phyloP scores from a whole-genome alignment of 1,139 yeast species.

The Petasospora fabianii region DNA sequence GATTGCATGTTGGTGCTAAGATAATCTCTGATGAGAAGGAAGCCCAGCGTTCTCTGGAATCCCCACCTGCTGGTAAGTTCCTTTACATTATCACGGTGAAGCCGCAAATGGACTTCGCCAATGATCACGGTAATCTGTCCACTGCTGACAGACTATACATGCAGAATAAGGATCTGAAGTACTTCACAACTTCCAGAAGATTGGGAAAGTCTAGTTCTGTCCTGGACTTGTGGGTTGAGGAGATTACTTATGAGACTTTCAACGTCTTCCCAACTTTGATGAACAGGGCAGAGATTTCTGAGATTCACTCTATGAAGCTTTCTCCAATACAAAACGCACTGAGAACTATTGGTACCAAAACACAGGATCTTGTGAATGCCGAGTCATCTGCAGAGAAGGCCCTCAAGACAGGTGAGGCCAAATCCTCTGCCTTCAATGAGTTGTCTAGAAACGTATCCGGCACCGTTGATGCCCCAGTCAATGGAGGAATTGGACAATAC shows the following conservation, averaged over 20 bases:
- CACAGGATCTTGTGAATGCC: constrained; percentile 65
- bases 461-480: constrained; percentile 88
- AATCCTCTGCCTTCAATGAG: constrained; percentile 53
- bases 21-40: constrained; percentile 66
- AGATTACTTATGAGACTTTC: constrained; percentile 70
- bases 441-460: constrained; percentile 79
- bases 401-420: constrained; percentile 51
- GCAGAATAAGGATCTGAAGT: constrained; percentile 65
- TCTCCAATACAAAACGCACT: constrained; percentile 89
- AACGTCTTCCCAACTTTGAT: constrained; percentile 85
- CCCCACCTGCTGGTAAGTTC: constrained; percentile 65
- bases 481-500: constrained; percentile 88
- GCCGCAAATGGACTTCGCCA: constrained; percentile 56
- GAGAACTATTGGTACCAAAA: constrained; percentile 61
- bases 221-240: constrained; percentile 84
- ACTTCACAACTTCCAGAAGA: constrained; percentile 66
- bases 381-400: constrained; percentile 60
- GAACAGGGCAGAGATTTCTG: constrained; percentile 74
- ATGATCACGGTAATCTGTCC: constrained; percentile 33
- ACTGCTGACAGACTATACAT: constrained; percentile 66
- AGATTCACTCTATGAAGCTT: constrained; percentile 49
- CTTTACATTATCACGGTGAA: constrained; percentile 71
- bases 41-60: constrained; percentile 45
- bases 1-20: constrained; percentile 80
- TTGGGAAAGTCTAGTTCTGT: constrained; percentile 74